These are phyloP conservation scores for Halenospora varia DNA, from an alignment of 495 filamentous ascomycete species.

Conservation along the genomic window DNA sequence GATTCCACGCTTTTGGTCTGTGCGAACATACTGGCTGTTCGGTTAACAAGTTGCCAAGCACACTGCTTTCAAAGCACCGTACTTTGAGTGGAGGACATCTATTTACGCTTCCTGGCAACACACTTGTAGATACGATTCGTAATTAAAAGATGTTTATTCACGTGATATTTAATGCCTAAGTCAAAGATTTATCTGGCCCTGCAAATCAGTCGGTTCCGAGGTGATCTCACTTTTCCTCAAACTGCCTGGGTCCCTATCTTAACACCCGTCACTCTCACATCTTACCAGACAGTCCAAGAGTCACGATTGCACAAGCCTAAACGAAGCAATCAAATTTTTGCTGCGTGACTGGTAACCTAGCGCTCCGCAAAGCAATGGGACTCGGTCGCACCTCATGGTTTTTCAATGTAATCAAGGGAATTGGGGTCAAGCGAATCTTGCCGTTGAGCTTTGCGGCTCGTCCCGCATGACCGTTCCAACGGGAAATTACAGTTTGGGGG, in stretches of 20 bases:
- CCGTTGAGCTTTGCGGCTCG: no score
- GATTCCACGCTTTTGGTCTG: no score
- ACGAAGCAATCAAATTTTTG: no score
- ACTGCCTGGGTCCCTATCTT: not conserved
- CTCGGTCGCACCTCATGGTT: no score
- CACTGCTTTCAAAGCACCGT: not conserved
- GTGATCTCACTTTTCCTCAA: not conserved
- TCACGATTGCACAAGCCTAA: not conserved
- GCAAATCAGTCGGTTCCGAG: not conserved
- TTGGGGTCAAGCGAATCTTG: no score
- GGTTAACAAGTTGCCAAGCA: not conserved
- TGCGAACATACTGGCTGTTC: no score
- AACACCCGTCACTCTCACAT: not conserved
- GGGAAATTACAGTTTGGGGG: no score
- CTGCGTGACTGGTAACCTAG: no score
- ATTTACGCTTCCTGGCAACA: not conserved
- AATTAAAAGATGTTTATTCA: not conserved
- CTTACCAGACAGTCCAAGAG: not conserved
- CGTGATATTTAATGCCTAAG: not conserved
- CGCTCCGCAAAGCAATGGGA: no score
- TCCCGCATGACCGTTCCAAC: no score
- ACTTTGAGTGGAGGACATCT: slow-evolving; percentile 1
- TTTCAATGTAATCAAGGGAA: no score
- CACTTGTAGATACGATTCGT: not conserved
- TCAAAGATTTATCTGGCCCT: not conserved